Evolutionary conservation across 2,329 filamentous ascomycete species (phyloP).

Genomic region (Stenocarpella maydis): DNA sequence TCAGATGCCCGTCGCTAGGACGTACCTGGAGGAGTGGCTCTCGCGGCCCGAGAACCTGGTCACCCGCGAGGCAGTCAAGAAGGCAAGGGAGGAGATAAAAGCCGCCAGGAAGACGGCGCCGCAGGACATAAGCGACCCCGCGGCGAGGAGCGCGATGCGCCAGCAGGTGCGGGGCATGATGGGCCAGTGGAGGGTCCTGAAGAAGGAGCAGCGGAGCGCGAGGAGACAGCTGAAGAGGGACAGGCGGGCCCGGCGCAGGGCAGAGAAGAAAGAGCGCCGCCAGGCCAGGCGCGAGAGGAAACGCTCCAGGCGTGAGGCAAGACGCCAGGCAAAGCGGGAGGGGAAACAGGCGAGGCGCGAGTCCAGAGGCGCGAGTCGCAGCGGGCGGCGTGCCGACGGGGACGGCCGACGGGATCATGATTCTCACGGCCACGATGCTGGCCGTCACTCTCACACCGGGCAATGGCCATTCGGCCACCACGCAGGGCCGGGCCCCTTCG

Average conservation of each 20-base stretch:
- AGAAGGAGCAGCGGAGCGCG: constrained; percentile 46
- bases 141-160: constrained; percentile 45
- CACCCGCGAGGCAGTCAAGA: constrained; percentile 54
- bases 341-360: constrained; percentile 37
- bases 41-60: constrained; percentile 57
- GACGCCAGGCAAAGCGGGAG: constrained; percentile 43
- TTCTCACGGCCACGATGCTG: background rate
- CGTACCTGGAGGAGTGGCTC: constrained; percentile 58
- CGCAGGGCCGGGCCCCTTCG: constrained; percentile 12
- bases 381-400: too few relatives aligned
- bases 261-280: constrained; percentile 42
- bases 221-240: constrained; percentile 45
- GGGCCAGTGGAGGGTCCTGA: constrained; percentile 53
- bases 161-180: constrained; percentile 56
- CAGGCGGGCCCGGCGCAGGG: constrained; percentile 43
- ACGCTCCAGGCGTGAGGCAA: constrained; percentile 43
- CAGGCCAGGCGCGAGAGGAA: constrained; percentile 44
- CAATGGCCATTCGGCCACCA: background rate
- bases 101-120: constrained; percentile 42
- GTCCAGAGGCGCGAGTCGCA: constrained; percentile 34
- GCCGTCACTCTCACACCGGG: background rate
- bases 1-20: constrained; percentile 57
- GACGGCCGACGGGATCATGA: background rate
- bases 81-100: constrained; percentile 54
- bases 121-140: constrained; percentile 39